Conservation (phyloP, 805 yeast genomes). For the Metschnikowia continentalis region DNA sequence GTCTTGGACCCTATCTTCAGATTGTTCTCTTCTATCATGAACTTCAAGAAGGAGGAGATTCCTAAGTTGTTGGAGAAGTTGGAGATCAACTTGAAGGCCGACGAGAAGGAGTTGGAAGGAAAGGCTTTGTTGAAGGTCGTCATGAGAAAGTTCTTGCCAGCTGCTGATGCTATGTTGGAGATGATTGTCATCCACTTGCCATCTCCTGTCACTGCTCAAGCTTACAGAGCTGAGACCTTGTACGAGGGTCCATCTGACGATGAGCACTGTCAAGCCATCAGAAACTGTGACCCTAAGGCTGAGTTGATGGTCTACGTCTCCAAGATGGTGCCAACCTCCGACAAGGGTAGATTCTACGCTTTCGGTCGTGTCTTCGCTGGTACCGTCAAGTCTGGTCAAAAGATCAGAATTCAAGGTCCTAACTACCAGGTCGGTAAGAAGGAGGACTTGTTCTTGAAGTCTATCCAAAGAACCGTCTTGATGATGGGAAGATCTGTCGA, state of each 20-base stretch:
- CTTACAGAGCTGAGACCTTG: slow-evolving; percentile 97
- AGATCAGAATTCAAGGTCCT: slow-evolving; percentile 99
- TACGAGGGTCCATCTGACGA: slow-evolving; percentile 99
- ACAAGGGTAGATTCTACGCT: slow-evolving; percentile 99
- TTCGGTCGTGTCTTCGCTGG: slow-evolving; percentile 99
- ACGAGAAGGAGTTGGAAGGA: slow-evolving; percentile 98
- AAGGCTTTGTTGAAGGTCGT: slow-evolving; percentile 97
- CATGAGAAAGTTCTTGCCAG: slow-evolving; percentile 99
- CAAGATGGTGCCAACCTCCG: slow-evolving; percentile 99
- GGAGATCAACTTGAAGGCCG: slow-evolving; percentile 89
- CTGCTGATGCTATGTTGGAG: slow-evolving; percentile 98
- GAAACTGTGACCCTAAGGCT: slow-evolving; percentile 97
- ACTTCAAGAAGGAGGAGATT: slow-evolving; percentile 97
- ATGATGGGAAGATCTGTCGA: slow-evolving; percentile 99
- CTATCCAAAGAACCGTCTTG: slow-evolving; percentile 97
- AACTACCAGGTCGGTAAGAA: slow-evolving; percentile 98
- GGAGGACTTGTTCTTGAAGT: slow-evolving; percentile 94
- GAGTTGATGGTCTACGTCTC: slow-evolving; percentile 99
- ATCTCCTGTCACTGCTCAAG: slow-evolving; percentile 99
- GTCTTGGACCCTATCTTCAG: slow-evolving; percentile 98
- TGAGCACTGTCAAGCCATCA: slow-evolving; percentile 84
- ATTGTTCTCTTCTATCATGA: slow-evolving; percentile 94
- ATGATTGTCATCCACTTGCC: slow-evolving; percentile 98
- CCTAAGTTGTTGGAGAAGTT: slow-evolving; percentile 88
- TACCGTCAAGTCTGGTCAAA: slow-evolving; percentile 98